phyloP scores from a whole-genome alignment of 257 asterid species.

The Capsicum chinense region DNA sequence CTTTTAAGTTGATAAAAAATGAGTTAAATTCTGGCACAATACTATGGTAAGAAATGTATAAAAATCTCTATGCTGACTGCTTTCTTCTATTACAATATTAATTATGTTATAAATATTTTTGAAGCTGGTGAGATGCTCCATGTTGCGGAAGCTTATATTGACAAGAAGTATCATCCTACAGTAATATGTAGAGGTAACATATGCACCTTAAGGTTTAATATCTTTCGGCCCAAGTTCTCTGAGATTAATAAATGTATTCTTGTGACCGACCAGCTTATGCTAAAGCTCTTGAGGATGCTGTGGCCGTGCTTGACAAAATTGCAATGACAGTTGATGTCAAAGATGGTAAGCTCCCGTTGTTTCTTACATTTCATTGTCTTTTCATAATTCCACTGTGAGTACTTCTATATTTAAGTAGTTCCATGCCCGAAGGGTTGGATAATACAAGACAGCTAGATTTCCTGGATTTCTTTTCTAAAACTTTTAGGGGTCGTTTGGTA shows the following conservation, averaged over 20 bases:
- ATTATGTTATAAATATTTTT: constrained; percentile 29
- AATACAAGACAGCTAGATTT: background rate
- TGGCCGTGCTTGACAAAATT: constrained; percentile 83
- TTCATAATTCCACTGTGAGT: background rate
- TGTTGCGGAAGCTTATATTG: constrained; percentile 98
- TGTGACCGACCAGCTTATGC: constrained; percentile 66
- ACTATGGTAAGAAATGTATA: background rate
- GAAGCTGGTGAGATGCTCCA: constrained; percentile 99
- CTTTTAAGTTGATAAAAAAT: background rate
- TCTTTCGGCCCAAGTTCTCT: background rate
- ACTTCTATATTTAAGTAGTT: background rate
- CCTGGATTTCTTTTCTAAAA: background rate
- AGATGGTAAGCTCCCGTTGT: constrained; percentile 72
- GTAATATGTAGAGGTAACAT: constrained; percentile 89
- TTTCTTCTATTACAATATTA: constrained; percentile 5
- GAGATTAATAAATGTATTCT: constrained; percentile 21
- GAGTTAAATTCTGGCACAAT: background rate
- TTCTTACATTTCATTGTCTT: background rate
- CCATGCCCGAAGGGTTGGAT: background rate
- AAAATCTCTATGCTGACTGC: background rate
- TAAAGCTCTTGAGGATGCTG: constrained; percentile 92
- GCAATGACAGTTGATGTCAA: constrained; percentile 80
- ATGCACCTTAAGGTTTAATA: background rate
- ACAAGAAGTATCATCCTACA: constrained; percentile 86
- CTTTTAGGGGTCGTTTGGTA: background rate